Evolutionary conservation across 305 asterid species (phyloP).

Genomic region (Fraxinus sp.): DNA sequence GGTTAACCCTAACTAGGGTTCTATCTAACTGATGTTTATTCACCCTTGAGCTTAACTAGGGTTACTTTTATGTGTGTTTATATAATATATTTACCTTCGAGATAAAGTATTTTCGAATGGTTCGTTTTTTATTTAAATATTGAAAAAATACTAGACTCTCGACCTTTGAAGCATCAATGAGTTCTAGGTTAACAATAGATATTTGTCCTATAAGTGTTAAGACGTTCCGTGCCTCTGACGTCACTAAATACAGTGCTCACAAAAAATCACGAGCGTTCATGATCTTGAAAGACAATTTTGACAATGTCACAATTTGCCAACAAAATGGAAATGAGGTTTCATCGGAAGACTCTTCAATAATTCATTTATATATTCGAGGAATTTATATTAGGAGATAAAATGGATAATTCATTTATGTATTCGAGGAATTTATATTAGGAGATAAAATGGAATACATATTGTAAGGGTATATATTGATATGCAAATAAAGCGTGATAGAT

Average conservation of each 20-base stretch:
- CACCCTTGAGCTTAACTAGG: slow-evolving; percentile 33
- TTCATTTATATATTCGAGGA: neutral
- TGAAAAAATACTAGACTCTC: neutral
- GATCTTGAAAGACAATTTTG: neutral
- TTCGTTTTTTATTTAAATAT: neutral
- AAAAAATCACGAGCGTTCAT: neutral
- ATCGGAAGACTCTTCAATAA: neutral
- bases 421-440: neutral
- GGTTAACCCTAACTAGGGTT: slow-evolving; percentile 30
- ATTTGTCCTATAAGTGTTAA: neutral
- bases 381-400: neutral
- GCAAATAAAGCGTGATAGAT: neutral
- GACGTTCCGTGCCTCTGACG: neutral
- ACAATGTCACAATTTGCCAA: neutral
- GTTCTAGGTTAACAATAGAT: neutral
- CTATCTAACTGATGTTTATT: slow-evolving; percentile 32
- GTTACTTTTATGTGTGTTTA: slow-evolving; percentile 28
- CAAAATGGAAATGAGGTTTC: neutral
- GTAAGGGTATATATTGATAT: neutral
- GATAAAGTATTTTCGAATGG: neutral
- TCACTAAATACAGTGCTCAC: neutral
- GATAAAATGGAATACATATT: neutral
- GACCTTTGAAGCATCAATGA: neutral
- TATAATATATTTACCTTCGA: neutral
- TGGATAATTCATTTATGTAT: neutral